Base-by-base conservation (phyloP, 2,329 filamentous ascomycete species). In the Zymoseptoria crescenta region DNA sequence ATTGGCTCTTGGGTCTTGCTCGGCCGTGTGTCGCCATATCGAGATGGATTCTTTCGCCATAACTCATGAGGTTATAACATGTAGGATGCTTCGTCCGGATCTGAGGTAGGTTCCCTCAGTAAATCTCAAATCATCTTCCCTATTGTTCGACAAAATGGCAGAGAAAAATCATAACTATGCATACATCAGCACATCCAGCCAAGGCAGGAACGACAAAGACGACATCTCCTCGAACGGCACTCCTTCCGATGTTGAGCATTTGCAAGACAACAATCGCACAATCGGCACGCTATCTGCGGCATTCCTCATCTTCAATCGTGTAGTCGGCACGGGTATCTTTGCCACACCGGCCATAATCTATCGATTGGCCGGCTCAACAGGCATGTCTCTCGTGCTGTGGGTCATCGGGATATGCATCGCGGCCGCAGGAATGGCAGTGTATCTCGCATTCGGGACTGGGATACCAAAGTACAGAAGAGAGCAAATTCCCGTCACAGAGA, bases 401-500 rank as follows among this genome's bases (percentile, higher is more conserved):
- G 59, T 75, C 13, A 69, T 70, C 3, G 75, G 74, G 8, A 70
- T 71, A 35, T 59, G 77, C 19, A 76, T 77, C 58, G 83, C 85
- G 4, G 77, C 75, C 10, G 82, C 83, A 9, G 85, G 85, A 58
- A 82, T 84, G 56, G 79, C 81, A n/a, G 83, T 87, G 20, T 86
- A 86, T 63, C 75, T 87, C 58, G 85, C 88, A 69, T 86, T 84
- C 59, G 85, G 85, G 24, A 87, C 83, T 0, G 83, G 81, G 0
- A 80, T 87, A 51, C 85, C 85, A 50, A 78, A 80, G 54, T 86
- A 86, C 68, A n/a, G 84, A 84, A 49, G 84, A 84, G 19, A 4
- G 24, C 24, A 24, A 24, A 24, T 24, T 4, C 24, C 4, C 2
- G 4, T 4, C 24, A 24, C 24, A 24, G 24, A 24, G 24, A 24